These are phyloP conservation scores for Batkoa obscura DNA, from an alignment of 371 early-diverging fungal species.

Conservation along the genomic window DNA sequence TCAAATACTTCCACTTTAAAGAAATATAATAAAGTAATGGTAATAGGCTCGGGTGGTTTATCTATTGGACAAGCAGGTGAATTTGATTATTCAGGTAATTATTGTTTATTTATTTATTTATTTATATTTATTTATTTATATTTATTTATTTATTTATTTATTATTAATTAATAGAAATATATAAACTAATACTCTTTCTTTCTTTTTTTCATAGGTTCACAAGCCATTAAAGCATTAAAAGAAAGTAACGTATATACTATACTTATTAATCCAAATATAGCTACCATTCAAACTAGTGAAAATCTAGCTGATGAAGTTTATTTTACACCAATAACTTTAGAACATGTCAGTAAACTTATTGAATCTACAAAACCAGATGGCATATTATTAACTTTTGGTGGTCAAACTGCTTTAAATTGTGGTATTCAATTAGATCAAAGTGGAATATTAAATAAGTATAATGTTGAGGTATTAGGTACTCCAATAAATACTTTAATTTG, in stretches of 20 bases:
- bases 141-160: too few relatives aligned
- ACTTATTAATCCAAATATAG: slow-evolving; percentile 92
- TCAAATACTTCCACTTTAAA: too few relatives aligned
- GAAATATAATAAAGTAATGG: slow-evolving; percentile 63
- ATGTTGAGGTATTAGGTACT: slow-evolving; percentile 85
- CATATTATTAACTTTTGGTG: slow-evolving; percentile 87
- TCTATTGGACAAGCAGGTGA: slow-evolving; percentile 97
- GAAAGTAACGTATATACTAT: slow-evolving; percentile 85
- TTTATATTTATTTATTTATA: background rate
- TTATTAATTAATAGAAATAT: too few relatives aligned
- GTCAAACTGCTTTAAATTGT: slow-evolving; percentile 85
- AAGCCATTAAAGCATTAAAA: slow-evolving; percentile 91
- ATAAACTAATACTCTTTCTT: background rate
- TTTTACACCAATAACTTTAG: slow-evolving; percentile 84
- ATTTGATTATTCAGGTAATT: slow-evolving; percentile 94
- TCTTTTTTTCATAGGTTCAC: slow-evolving; percentile 7
- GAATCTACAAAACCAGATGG: slow-evolving; percentile 84
- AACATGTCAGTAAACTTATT: slow-evolving; percentile 80
- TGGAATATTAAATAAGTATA: slow-evolving; percentile 60
- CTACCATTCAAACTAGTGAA: slow-evolving; percentile 88
- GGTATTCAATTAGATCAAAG: slow-evolving; percentile 70
- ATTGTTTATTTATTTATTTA: slow-evolving; percentile 10
- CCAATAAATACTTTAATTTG: slow-evolving; percentile 74
- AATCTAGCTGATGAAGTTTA: slow-evolving; percentile 90
- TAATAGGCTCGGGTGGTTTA: slow-evolving; percentile 91